A percentile compares a stretch with the other conserved stretches of the same genome.
Evolutionary conservation across 495 filamentous ascomycete genomes (phyloP).

Genomic region (Penicillium antarcticum): DNA sequence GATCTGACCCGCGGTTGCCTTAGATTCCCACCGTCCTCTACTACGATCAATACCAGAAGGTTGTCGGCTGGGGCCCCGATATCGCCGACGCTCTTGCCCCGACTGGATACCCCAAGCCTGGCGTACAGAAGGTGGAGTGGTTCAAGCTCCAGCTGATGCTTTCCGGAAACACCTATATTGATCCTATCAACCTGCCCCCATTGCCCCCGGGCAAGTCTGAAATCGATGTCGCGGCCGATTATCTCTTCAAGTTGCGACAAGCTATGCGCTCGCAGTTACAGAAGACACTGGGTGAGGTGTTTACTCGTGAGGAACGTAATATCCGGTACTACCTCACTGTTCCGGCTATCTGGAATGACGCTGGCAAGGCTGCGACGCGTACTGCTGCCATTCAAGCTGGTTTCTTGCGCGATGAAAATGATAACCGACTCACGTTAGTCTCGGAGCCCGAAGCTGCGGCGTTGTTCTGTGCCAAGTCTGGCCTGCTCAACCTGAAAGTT

Average conservation of each 20-base stretch:
- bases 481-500: slow-evolving; percentile 70
- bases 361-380: slow-evolving; percentile 73
- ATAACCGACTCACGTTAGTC: slow-evolving; percentile 69
- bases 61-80: slow-evolving; percentile 78
- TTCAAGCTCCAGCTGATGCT: slow-evolving; percentile 83
- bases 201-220: slow-evolving; percentile 76
- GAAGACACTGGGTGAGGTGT: slow-evolving; percentile 73
- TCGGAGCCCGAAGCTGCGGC: slow-evolving; percentile 77
- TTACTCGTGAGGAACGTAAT: slow-evolving; percentile 75
- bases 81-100: slow-evolving; percentile 76
- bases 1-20: slow-evolving; percentile 1
- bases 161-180: slow-evolving; percentile 77
- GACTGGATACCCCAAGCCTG: slow-evolving; percentile 75
- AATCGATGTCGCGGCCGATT: slow-evolving; percentile 77
- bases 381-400: slow-evolving; percentile 76
- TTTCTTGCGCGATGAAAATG: slow-evolving; percentile 73
- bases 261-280: slow-evolving; percentile 73
- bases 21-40: slow-evolving; percentile 80
- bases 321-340: slow-evolving; percentile 76
- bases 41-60: slow-evolving; percentile 80
- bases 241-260: slow-evolving; percentile 75
- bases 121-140: slow-evolving; percentile 82
- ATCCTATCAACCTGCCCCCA: slow-evolving; percentile 75
- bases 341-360: slow-evolving; percentile 79
- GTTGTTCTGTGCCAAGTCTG: slow-evolving; percentile 77